Base-by-base conservation (phyloP, 495 filamentous ascomycete genomes). In the Daldinia grandis region DNA sequence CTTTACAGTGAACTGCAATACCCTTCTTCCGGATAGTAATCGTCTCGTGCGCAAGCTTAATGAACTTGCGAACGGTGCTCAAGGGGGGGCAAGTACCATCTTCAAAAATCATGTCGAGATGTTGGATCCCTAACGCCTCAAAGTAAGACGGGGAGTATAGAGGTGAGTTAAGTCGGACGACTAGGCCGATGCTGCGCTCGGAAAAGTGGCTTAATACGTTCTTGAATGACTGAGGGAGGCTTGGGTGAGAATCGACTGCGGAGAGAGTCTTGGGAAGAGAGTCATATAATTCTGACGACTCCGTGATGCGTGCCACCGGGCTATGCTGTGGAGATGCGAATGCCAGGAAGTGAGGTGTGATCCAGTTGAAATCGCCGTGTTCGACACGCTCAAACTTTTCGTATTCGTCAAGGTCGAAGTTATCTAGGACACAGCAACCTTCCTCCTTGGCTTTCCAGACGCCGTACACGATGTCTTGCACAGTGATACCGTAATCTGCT, bases 281-380 rank as follows among this genome's bases (percentile, higher is more conserved):
- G 17, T 86, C 83, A 80, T 90, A 97, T 64, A 88, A 84, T 17
- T 93, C 90, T 0, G 93, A 91, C 27, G 87, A 86, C 27, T 85
- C 81, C 15, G 88, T 85, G 47, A 96, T 90, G 21, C 91, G 87
- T 4, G 88, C 85, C 40, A 90, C 83, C 0, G 93, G 93, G 54
- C 86, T 85, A 73, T 91, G 90, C 76, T 98, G 94, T 9, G 95
- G 95, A 14, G 95, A 98, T 15, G 95, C 95, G 76, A 99, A 98
- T 17, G 95, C 95, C 14, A 99, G 87, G 81, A 99, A 99, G 65
- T 92, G 83, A 14, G 94, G 94, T 10, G 94, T 96, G 51, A 99
- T 85, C 95, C 95, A 99, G 84, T 99, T 99, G 90, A 99, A 99
- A 80, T 99, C 95, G 62, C 95, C 95, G 85, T 97, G 94, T 73